Conservation (phyloP, 2,329 filamentous ascomycete species). For the Pleomassaria siparia region DNA sequence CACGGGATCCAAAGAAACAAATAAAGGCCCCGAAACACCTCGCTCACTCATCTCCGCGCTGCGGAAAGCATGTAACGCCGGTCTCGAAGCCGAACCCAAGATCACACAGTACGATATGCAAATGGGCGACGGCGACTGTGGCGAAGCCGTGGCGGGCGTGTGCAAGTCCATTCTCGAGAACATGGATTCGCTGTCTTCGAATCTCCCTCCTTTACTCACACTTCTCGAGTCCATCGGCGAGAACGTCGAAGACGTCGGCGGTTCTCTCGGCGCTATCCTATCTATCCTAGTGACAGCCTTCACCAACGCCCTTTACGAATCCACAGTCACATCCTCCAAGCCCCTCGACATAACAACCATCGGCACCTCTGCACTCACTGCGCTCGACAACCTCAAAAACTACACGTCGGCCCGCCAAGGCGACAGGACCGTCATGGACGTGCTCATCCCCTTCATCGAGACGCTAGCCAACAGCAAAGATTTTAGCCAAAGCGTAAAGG, state of each 20-base stretch:
- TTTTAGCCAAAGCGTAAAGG: slow-evolving; percentile 69
- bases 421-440: slow-evolving; percentile 88
- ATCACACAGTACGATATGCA: slow-evolving; percentile 74
- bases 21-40: slow-evolving; percentile 44
- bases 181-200: slow-evolving; percentile 57
- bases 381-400: slow-evolving; percentile 49
- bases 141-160: slow-evolving; percentile 64
- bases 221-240: slow-evolving; percentile 62
- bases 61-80: slow-evolving; percentile 46
- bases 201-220: slow-evolving; percentile 51
- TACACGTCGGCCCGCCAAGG: slow-evolving; percentile 89
- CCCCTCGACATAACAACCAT: slow-evolving; percentile 41
- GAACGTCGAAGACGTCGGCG: slow-evolving; percentile 71
- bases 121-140: slow-evolving; percentile 89
- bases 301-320: slow-evolving; percentile 43
- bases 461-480: slow-evolving; percentile 65
- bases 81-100: slow-evolving; percentile 62
- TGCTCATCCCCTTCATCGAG: slow-evolving; percentile 82
- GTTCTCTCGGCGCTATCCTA: slow-evolving; percentile 72
- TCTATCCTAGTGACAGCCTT: slow-evolving; percentile 89
- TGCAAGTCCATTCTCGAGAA: slow-evolving; percentile 60
- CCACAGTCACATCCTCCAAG: slow-evolving; percentile 27
- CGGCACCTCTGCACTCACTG: slow-evolving; percentile 46
- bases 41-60: slow-evolving; percentile 43
- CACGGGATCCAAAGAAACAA: slow-evolving; percentile 13